Evolutionary conservation across 306 rosid genomes (phyloP), one percentile per base, ranked within the genome.

Genomic region (Inga laurina): DNA sequence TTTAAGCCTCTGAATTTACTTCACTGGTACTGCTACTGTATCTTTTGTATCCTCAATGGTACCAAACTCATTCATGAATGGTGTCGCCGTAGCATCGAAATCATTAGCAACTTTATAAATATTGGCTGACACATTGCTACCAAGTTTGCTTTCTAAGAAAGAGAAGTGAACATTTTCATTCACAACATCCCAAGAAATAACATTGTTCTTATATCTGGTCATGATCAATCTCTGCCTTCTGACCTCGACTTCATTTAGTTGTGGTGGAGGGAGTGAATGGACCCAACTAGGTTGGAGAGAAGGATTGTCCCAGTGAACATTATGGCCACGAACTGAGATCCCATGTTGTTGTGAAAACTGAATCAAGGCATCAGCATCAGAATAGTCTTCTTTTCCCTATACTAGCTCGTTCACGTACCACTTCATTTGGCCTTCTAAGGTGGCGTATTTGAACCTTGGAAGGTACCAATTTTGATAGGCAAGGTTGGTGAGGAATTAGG

Each of bases 151-250:
- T 21, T 70, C 74, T 2, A 70, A 24, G 34, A 70, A 70, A 70
- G 27, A 37, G n/a, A 3, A 70, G 51, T 41, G 74, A 27, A 93
- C 84, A 85, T 91, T 91, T 84, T 93, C 94, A 70, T 91, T 93
- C 79, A 93, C 75, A 21, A 93, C 97, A 85, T 93, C 97, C 97
- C 95, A 93, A 82, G 91, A 90, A 85, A 91, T 93, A 45, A 93
- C 94, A 93, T 35, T 66, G 52, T 70, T 24, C 74, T 13, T 84
- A 83, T 93, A 91, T 61, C 93, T 90, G 46, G 89, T 73, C 77
- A 93, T 95, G 30, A 91, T 91, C 34, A 94, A 93, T 0, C 79
- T 27, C 15, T 89, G 85, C 90, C 95, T 89, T 61, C 34, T 77
- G 1, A 71, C 72, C 15, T 87, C 88, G 21, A 91, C 95, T 56